A percentile compares a stretch with the other conserved stretches of the same genome.
These are phyloP conservation scores for Spatholobus suberectus DNA, from an alignment of 306 rosid genomes.

Conservation along the genomic window DNA sequence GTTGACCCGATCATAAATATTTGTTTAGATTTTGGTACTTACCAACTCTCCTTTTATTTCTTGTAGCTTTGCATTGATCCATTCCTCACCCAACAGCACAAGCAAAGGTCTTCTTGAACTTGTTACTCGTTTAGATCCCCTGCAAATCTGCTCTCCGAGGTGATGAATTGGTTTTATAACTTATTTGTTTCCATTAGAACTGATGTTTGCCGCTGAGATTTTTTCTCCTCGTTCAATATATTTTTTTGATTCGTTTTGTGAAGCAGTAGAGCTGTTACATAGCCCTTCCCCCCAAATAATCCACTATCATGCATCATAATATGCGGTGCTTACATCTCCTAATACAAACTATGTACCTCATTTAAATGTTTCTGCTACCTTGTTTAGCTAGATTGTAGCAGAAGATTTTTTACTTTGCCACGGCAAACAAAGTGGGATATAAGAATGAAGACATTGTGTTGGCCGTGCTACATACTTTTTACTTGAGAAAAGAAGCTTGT, in stretches of 20 bases:
- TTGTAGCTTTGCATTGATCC: not conserved
- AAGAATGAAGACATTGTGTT: not conserved
- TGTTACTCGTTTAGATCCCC: conserved; percentile 13
- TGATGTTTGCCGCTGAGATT: not conserved
- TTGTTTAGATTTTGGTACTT: conserved; percentile 20
- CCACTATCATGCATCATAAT: not conserved
- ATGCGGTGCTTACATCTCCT: not conserved
- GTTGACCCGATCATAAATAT: conserved; percentile 36
- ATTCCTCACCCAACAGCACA: not conserved
- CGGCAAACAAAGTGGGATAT: not conserved
- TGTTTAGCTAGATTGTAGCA: not conserved
- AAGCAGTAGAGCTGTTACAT: not conserved
- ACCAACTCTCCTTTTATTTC: conserved; percentile 33
- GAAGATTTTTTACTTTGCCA: not conserved
- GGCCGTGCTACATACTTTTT: not conserved
- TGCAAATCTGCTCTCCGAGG: conserved; percentile 40
- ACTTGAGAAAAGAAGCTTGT: not conserved
- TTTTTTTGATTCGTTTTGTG: not conserved
- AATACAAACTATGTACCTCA: not conserved
- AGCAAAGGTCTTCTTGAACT: conserved; percentile 32
- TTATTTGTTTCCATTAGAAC: not conserved
- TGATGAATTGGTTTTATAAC: conserved; percentile 23
- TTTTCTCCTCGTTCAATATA: not conserved
- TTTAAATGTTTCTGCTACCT: not conserved
- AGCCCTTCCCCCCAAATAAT: not conserved